These are phyloP conservation scores for Bryoerythrophyllum caledonicum DNA, from an alignment of 225 moss, liverwort and hornwort species.

Conservation along the genomic window DNA sequence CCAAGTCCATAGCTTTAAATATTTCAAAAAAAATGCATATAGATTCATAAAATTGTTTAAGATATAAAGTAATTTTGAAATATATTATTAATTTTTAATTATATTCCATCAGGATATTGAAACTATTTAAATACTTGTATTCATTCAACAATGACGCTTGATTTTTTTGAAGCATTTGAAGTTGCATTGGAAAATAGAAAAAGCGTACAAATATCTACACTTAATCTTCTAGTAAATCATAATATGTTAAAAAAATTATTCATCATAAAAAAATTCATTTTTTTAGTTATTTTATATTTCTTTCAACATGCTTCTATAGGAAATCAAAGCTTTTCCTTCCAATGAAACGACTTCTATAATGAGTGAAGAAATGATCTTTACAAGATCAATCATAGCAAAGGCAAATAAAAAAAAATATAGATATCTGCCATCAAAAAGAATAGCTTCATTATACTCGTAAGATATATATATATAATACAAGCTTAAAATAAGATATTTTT, in stretches of 20 bases:
- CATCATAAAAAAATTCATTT: neutral
- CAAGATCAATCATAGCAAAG: constrained; percentile 66
- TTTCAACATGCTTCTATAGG: neutral
- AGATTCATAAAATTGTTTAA: neutral
- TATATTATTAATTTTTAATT: too few relatives aligned
- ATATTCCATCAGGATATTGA: neutral
- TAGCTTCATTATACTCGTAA: constrained; percentile 75
- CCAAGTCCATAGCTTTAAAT: too few relatives aligned
- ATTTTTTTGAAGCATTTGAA: constrained; percentile 47
- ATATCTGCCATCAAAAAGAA: constrained; percentile 68
- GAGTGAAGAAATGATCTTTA: constrained; percentile 59
- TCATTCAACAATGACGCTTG: constrained; percentile 12
- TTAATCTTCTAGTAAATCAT: too few relatives aligned
- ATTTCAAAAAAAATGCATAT: neutral
- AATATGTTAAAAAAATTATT: neutral
- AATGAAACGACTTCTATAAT: constrained; percentile 10
- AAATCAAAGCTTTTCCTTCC: neutral
- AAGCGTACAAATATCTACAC: neutral
- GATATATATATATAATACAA: neutral
- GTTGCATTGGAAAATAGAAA: neutral
- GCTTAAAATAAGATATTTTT: too few relatives aligned
- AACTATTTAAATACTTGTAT: too few relatives aligned
- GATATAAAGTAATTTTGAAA: neutral
- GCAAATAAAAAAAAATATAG: constrained; percentile 65
- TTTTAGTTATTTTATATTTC: neutral